A percentile compares a stretch with the other conserved stretches of the same genome.
phyloP scores from a whole-genome alignment of 371 early-diverging fungal genomes.

The Zopfochytrium polystomum region DNA sequence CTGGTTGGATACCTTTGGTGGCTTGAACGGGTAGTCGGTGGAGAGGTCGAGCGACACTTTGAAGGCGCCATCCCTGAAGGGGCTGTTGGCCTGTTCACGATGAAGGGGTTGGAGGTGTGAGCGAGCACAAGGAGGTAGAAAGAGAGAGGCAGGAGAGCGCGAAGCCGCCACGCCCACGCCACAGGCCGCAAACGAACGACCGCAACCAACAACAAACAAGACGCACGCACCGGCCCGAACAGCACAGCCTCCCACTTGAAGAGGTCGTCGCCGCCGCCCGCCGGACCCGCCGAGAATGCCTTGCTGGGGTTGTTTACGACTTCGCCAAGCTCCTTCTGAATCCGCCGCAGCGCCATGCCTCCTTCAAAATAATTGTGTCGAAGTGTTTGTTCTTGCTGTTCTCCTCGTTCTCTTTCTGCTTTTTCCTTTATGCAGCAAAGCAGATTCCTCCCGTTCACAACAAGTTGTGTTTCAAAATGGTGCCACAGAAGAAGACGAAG shows the following conservation, averaged over 20 bases:
- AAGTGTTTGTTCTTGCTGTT: too few relatives aligned
- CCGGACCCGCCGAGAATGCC: constrained; percentile 64
- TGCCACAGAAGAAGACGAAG: too few relatives aligned
- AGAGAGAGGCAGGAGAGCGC: background rate
- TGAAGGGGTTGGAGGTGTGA: too few relatives aligned
- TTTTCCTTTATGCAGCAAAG: too few relatives aligned
- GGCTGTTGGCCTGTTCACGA: constrained; percentile 49
- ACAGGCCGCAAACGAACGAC: background rate
- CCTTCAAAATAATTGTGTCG: too few relatives aligned
- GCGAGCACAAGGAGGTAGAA: background rate
- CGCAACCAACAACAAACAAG: background rate
- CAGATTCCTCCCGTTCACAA: too few relatives aligned
- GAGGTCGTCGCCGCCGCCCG: constrained; percentile 63
- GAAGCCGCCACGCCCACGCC: background rate
- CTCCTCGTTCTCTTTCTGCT: too few relatives aligned
- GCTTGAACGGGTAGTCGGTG: constrained; percentile 90
- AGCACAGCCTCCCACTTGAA: constrained; percentile 76
- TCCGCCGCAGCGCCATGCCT: constrained; percentile 1
- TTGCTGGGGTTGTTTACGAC: constrained; percentile 66
- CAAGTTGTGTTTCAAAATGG: too few relatives aligned
- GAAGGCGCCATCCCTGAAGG: constrained; percentile 86
- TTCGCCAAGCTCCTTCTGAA: constrained; percentile 65
- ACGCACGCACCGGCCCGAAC: constrained; percentile 39
- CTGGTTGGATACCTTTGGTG: constrained; percentile 78
- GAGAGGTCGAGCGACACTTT: constrained; percentile 76